Evolutionary conservation across 2,329 filamentous ascomycete genomes (phyloP).

Genomic region (Neofusicoccum ribis): DNA sequence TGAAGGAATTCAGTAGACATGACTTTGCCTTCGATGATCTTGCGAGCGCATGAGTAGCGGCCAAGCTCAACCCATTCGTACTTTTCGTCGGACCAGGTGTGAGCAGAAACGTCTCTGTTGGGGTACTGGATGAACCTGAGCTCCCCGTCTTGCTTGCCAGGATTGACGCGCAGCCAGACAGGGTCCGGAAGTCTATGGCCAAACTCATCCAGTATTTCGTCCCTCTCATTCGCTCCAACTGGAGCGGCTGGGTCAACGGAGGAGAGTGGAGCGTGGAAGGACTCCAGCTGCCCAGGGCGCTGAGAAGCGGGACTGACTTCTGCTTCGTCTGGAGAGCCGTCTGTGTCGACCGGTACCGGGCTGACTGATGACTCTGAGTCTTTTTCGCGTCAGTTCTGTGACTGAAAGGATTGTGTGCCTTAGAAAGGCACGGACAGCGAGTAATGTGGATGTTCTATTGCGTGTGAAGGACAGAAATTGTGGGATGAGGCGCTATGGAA

Average conservation of each 20-base stretch:
- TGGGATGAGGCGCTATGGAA: neutral
- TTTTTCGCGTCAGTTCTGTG: neutral
- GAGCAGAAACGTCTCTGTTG: conserved; percentile 49
- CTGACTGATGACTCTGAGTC: neutral
- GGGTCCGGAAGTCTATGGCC: conserved; percentile 44
- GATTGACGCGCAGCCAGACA: conserved; percentile 36
- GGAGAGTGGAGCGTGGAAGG: conserved; percentile 20
- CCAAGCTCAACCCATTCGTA: conserved; percentile 50
- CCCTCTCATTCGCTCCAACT: conserved; percentile 4
- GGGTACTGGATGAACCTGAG: conserved; percentile 49
- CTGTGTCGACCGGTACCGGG: neutral
- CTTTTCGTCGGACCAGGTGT: conserved; percentile 44
- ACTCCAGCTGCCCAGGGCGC: neutral
- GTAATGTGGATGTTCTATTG: too few species aligned
- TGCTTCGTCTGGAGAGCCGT: neutral
- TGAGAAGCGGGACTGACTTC: neutral
- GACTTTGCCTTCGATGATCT: conserved; percentile 41
- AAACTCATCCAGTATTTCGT: conserved; percentile 41
- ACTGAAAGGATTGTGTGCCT: too few species aligned
- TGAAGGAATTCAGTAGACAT: neutral
- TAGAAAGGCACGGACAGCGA: too few species aligned
- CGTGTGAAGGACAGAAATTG: neutral
- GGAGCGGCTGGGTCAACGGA: conserved; percentile 16
- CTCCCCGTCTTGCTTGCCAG: conserved; percentile 41
- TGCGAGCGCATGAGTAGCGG: conserved; percentile 42